Base-by-base conservation (phyloP, 805 yeast species). In the Lipomyces chichibuensis region DNA sequence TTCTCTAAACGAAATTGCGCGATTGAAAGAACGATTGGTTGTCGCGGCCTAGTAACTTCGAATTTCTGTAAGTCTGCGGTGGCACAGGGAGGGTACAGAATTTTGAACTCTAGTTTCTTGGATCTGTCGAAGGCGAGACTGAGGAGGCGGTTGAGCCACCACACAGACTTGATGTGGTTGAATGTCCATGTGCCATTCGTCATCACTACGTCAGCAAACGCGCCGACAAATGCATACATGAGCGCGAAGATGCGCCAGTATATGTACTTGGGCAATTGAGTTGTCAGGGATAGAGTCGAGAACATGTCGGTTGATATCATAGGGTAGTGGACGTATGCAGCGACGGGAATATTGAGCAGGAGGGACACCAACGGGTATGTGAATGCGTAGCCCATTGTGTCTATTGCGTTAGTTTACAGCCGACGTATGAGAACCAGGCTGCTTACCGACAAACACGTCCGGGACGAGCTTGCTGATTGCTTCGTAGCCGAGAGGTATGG, bases 1-100 rank as follows among this genome's bases (percentile, higher is more conserved):
- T 95, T 95, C 76, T 95, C 99, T 1, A 97, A 95, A 66, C 99
- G 85, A 79, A 91, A 95, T 78, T 95, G 99, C 0, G 98, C 98
- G 58, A 95, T 79, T 64, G 87, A 89, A 23, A 90, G 80, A 67
- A 88, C 66, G 32, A 62, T 66, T 20, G 74, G 75, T 27, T 63
- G 62, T 17, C 77, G 62, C 11, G 57, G 55, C n/a, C 9, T 43
- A 9, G 13, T 53, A 11, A 68, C 35, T 8, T 62, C 63, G 20
- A 75, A 69, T 32, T 73, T 53, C 29, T 72, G 59, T 29, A 73
- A 39, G 54, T 73, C 64, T 72, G 88, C 90, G 7, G 92, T 86
- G 2, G 93, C 91, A 75, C 96, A 91, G 0, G 99, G 98, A 4
- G 99, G 99, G 75, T 91, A 95, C 39, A 93, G 79, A 1, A 88